Evolutionary conservation across 352 stramenopile genomes (phyloP).

Genomic region (Phytophthora vignae): DNA sequence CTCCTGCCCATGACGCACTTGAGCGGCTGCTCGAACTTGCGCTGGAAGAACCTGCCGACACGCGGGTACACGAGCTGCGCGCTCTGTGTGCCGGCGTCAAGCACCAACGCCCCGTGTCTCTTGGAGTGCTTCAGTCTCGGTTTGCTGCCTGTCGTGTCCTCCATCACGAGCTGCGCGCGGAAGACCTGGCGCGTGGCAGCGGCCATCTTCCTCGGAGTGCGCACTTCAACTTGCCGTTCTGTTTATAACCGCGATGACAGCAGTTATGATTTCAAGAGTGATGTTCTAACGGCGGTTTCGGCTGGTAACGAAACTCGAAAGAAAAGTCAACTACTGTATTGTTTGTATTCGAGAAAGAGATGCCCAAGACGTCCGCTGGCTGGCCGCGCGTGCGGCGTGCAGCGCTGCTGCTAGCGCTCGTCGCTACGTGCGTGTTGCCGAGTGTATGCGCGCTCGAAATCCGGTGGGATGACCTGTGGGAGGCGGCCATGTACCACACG

Average conservation of each 20-base stretch:
- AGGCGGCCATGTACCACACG: slow-evolving; percentile 54
- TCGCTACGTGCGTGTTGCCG: slow-evolving; percentile 6
- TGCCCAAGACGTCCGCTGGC: background rate
- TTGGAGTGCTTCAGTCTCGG: slow-evolving; percentile 41
- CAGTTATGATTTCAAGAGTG: background rate
- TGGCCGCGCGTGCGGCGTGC: slow-evolving; percentile 1
- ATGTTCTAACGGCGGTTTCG: background rate
- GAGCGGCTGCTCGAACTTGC: slow-evolving; percentile 63
- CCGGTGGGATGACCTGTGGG: slow-evolving; percentile 49
- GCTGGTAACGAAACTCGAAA: background rate
- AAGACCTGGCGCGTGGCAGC: slow-evolving; percentile 18
- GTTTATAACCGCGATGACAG: background rate
- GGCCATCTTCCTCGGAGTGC: background rate
- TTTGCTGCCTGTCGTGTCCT: slow-evolving; percentile 13
- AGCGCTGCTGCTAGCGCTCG: slow-evolving; percentile 29
- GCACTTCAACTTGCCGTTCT: slow-evolving; percentile 30
- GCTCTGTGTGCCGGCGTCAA: slow-evolving; percentile 44
- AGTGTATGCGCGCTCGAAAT: slow-evolving; percentile 19
- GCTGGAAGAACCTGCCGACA: slow-evolving; percentile 44
- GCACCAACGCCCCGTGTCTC: slow-evolving; percentile 47
- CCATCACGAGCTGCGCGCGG: slow-evolving; percentile 45
- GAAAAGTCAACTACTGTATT: slow-evolving; percentile 1
- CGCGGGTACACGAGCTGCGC: slow-evolving; percentile 57
- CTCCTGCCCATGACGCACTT: slow-evolving; percentile 52
- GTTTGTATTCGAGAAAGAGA: slow-evolving; percentile 3